phyloP scores from a whole-genome alignment of 495 filamentous ascomycete species.

The Annulohypoxylon maeteangense region DNA sequence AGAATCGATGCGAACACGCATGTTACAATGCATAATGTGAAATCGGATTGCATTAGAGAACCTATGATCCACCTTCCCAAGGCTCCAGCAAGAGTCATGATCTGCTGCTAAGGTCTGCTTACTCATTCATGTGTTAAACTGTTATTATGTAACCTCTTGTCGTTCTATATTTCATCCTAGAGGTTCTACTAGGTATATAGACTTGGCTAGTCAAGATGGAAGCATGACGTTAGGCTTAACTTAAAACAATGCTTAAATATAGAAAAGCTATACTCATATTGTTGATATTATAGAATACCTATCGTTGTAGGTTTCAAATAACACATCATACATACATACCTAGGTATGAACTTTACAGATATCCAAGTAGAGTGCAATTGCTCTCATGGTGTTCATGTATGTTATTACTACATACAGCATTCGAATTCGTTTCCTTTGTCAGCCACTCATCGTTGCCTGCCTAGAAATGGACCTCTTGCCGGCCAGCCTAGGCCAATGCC shows the following conservation, averaged over 20 bases:
- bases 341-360: no score
- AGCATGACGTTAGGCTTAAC: neutral
- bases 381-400: no score
- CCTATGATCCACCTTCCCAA: constrained; percentile 17
- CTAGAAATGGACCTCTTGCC: constrained; percentile 25
- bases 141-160: constrained; percentile 35
- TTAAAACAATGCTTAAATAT: neutral
- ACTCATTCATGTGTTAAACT: constrained; percentile 20
- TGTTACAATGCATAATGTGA: constrained; percentile 30
- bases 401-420: neutral
- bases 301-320: no score
- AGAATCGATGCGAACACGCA: constrained; percentile 35
- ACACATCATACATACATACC: neutral
- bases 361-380: neutral
- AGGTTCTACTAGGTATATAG: neutral
- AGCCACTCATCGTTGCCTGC: constrained; percentile 32
- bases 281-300: no score
- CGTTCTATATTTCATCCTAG: neutral
- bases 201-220: neutral
- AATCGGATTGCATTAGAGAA: constrained; percentile 32
- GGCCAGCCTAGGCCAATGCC: constrained; percentile 36
- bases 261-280: neutral
- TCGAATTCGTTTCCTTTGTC: neutral
- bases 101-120: constrained; percentile 8
- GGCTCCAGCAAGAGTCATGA: constrained; percentile 37